Base-by-base conservation (phyloP, 306 rosid genomes). In the Castanospermum australe region DNA sequence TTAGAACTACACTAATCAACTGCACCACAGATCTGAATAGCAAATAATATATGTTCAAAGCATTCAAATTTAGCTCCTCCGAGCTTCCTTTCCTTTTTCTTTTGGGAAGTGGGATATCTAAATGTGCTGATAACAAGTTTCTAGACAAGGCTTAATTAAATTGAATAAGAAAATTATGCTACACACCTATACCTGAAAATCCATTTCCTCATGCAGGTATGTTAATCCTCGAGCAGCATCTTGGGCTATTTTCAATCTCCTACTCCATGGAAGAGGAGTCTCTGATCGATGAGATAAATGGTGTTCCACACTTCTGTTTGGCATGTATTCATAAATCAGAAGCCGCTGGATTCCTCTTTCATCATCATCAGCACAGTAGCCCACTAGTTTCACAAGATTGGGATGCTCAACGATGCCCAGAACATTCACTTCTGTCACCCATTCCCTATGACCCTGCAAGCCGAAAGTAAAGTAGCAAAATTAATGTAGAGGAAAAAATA, bases 361-460 rank as follows among this genome's bases (percentile, higher is more conserved):
- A 54, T 93, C 99, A 60, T 96, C 97, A 60, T 96, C 99, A 4
- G 99, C 99, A 36, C 98, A 96, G 80, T 93, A 91, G 11, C 99
- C 99, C 62, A 96, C 91, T 76, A 96, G 84, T 83, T 96, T 96
- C 83, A 96, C 99, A 77, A 96, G 98, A 86, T 96, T 96, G 9
- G 93, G 98, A 86, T 96, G 99, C 88, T 96, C 98, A 54, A 91
- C 97, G 64, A 96, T 84, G 71, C 99, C 98, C 60, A 96, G 86
- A 79, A 96, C 92, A 87, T 96, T 96, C 75, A 96, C 99, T 87
- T 96, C 99, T 48, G 99, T 96, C 84, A 96, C 97, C 99, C 99
- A 96, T 87, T 96, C 98, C 82, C 86, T 91, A 79, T 96, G 98
- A 39, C 99, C 99, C 99, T 96, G 77, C 67, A 81, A 78, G 54